Evolutionary conservation across 192 early-diverging fungal species (phyloP).

Genomic region (Backusella psychrophila): DNA sequence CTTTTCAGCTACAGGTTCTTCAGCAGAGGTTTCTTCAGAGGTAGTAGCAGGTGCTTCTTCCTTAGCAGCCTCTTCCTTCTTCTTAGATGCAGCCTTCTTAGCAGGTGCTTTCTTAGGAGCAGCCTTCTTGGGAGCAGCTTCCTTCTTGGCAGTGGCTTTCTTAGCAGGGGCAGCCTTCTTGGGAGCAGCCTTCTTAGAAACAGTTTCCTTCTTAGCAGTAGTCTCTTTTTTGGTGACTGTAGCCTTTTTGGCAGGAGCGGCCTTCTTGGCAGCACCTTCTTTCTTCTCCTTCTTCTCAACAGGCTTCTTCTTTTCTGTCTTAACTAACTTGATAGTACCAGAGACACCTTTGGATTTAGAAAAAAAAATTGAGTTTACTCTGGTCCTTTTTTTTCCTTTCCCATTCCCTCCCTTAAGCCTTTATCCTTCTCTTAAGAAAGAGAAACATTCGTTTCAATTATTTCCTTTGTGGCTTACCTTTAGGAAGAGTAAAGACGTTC

Average conservation of each 20-base stretch:
- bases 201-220: constrained; percentile 12
- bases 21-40: constrained; percentile 33
- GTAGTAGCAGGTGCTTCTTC: constrained; percentile 37
- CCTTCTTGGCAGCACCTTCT: constrained; percentile 31
- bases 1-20: constrained; percentile 44
- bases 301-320: constrained; percentile 51
- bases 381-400: not conserved
- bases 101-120: constrained; percentile 26
- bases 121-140: constrained; percentile 29
- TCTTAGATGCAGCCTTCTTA: constrained; percentile 32
- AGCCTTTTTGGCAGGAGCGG: constrained; percentile 43
- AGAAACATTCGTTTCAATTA: not conserved
- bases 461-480: constrained; percentile 39
- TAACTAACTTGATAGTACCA: constrained; percentile 67
- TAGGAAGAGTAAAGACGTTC: constrained; percentile 63
- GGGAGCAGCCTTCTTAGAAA: constrained; percentile 42
- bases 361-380: not conserved
- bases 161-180: constrained; percentile 44
- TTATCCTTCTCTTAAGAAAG: not conserved
- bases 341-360: constrained; percentile 33
- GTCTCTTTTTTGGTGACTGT: constrained; percentile 19
- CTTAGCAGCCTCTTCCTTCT: constrained; percentile 37
- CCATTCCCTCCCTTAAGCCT: not conserved
- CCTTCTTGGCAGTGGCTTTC: constrained; percentile 43
- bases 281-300: constrained; percentile 41